Conservation (phyloP, 2,329 filamentous ascomycete species). For the Beauveria asiatica region DNA sequence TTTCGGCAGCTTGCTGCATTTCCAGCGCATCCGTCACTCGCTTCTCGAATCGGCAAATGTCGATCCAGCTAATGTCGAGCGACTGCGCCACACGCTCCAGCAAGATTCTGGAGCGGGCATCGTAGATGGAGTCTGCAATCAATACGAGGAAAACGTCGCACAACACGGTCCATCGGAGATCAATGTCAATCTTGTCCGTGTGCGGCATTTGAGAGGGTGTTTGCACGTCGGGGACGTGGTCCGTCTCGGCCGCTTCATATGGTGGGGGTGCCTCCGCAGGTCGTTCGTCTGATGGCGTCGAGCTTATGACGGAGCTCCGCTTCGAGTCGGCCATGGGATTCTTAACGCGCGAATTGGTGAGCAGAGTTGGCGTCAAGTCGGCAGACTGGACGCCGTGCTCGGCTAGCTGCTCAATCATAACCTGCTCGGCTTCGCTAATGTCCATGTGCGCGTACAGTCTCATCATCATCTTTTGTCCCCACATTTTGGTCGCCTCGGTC, state of each 20-base stretch:
- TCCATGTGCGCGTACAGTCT: slow-evolving; percentile 95
- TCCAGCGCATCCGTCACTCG: slow-evolving; percentile 92
- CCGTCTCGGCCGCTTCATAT: slow-evolving; percentile 54
- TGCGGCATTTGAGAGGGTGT: slow-evolving; percentile 75
- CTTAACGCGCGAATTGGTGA: slow-evolving; percentile 85
- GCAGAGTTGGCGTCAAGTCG: slow-evolving; percentile 78
- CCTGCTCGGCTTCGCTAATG: slow-evolving; percentile 78
- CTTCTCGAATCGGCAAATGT: slow-evolving; percentile 95
- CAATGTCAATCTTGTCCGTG: slow-evolving; percentile 83
- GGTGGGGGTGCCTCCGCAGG: slow-evolving; percentile 46
- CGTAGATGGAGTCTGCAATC: slow-evolving; percentile 94
- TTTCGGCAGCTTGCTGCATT: slow-evolving; percentile 91
- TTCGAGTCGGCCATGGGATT: slow-evolving; percentile 68
- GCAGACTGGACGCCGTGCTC: slow-evolving; percentile 81
- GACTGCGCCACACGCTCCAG: slow-evolving; percentile 75
- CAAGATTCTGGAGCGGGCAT: slow-evolving; percentile 75
- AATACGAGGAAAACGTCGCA: slow-evolving; percentile 92
- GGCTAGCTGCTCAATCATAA: slow-evolving; percentile 97
- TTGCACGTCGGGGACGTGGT: slow-evolving; percentile 70
- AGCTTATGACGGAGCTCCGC: slow-evolving; percentile 12
- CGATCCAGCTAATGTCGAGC: slow-evolving; percentile 77
- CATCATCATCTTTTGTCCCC: slow-evolving; percentile 98
- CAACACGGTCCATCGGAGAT: slow-evolving; percentile 91
- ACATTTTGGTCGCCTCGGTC: slow-evolving; percentile 80
- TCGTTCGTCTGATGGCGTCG: slow-evolving; percentile 33